phyloP scores from a whole-genome alignment of 371 early-diverging fungal species.

The Chytridium lagenaria region DNA sequence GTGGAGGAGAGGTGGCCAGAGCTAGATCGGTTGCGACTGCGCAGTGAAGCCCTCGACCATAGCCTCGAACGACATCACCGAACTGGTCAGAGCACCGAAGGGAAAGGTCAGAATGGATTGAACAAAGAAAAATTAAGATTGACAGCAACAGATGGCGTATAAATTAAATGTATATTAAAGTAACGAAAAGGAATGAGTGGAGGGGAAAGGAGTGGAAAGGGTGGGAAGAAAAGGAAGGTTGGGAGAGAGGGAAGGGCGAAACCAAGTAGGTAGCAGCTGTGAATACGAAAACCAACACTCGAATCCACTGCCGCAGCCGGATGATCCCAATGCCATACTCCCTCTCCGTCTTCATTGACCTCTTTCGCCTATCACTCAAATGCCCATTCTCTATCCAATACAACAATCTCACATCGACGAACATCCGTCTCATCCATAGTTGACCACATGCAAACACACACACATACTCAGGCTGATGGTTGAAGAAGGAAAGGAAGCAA shows the following conservation, averaged over 20 bases:
- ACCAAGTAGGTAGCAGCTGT: background rate
- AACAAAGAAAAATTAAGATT: background rate
- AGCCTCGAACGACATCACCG: background rate
- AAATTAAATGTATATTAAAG: background rate
- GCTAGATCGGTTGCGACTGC: background rate
- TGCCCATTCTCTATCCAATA: too few relatives aligned
- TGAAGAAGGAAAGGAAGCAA: too few relatives aligned
- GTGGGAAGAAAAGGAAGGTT: conserved; percentile 1
- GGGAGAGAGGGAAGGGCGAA: background rate
- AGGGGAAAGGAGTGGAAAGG: background rate
- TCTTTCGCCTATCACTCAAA: too few relatives aligned
- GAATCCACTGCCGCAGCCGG: background rate
- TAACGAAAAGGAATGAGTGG: background rate
- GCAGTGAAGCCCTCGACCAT: background rate
- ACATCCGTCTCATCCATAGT: too few relatives aligned
- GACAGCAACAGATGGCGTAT: background rate
- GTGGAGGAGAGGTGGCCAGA: conserved; percentile 15
- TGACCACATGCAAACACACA: too few relatives aligned
- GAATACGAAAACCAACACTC: background rate
- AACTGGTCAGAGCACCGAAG: background rate
- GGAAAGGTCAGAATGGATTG: background rate
- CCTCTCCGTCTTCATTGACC: too few relatives aligned
- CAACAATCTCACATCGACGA: too few relatives aligned
- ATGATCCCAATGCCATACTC: too few relatives aligned
- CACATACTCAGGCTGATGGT: too few relatives aligned